Evolutionary conservation across 2,329 filamentous ascomycete genomes (phyloP).

Genomic region (Xylaria sp.): DNA sequence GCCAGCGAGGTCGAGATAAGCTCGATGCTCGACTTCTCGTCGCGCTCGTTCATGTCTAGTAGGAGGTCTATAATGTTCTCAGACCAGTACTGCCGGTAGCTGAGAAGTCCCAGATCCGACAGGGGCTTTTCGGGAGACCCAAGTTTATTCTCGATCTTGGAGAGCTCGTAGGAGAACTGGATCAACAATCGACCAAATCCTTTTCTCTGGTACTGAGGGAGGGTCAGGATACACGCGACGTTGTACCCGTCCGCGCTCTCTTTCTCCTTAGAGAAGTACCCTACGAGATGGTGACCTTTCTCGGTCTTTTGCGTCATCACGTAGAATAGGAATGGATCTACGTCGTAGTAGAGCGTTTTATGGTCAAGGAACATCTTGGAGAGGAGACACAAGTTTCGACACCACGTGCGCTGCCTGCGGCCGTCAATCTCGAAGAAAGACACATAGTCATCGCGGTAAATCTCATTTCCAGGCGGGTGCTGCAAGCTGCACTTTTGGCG

Average conservation of each 20-base stretch:
- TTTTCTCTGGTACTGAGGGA: constrained; percentile 96
- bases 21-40: constrained; percentile 84
- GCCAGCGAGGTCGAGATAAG: constrained; percentile 81
- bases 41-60: constrained; percentile 74
- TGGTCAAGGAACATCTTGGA: constrained; percentile 96
- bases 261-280: constrained; percentile 99
- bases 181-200: constrained; percentile 94
- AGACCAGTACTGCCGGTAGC: constrained; percentile 98
- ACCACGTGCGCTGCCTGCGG: constrained; percentile 93
- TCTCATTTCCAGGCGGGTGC: constrained; percentile 97
- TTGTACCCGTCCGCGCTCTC: constrained; percentile 98
- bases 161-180: constrained; percentile 97
- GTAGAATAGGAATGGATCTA: constrained; percentile 99
- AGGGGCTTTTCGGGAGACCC: constrained; percentile 97
- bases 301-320: constrained; percentile 94
- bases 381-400: constrained; percentile 91
- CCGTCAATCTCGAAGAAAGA: constrained; percentile 99
- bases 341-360: constrained; percentile 98
- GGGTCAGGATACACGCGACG: constrained; percentile 94
- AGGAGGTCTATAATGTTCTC: constrained; percentile 92
- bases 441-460: constrained; percentile 93
- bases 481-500: constrained; percentile 89
- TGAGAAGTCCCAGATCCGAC: constrained; percentile 90
- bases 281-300: constrained; percentile 93
- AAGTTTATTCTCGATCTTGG: constrained; percentile 92